phyloP scores from a whole-genome alignment of 306 rosid species.

The apple (Malus domestica) region ASM211411v1 NC_041792.1:30699407-30699906 shows the following conservation, averaged over 20 bases:
- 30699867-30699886: neutral
- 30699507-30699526: too few relatives aligned
- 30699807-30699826: constrained; percentile 12
- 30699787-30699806: neutral
- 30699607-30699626: neutral
- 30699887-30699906: neutral
- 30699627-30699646: neutral
- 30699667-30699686: neutral
- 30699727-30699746: neutral
- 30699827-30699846: neutral
- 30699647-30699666: neutral
- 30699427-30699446: too few relatives aligned
- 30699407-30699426: too few relatives aligned
- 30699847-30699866: neutral
- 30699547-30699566: too few relatives aligned
- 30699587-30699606: neutral
- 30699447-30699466: too few relatives aligned
- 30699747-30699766: neutral
- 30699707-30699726: neutral
- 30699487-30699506: too few relatives aligned
- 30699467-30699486: too few relatives aligned
- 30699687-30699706: neutral
- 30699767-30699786: neutral
- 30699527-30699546: too few relatives aligned
- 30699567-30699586: neutral